Base-by-base conservation (phyloP, 2,329 filamentous ascomycete species). In the Coniochaeta sp. region DNA sequence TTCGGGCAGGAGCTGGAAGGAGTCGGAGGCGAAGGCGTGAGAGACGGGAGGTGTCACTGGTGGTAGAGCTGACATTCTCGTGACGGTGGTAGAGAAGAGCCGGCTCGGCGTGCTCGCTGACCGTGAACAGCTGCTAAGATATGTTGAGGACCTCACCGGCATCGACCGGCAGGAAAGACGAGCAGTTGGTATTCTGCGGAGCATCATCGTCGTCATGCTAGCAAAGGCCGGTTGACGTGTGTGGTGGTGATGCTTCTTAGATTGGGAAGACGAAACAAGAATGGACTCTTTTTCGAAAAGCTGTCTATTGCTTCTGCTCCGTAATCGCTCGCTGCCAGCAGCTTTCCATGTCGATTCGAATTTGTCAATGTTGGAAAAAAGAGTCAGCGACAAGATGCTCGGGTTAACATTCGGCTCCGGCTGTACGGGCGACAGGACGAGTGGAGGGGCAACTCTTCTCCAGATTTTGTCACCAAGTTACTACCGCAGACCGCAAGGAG, bases 1-100 rank as follows among this genome's bases (percentile, higher is more conserved):
- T 65, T 92, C 90, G 44, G 91, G 82, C 0, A 97, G 82, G 16
- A 97, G 82, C 72, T 97, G 93, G 76, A 93, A 97, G 31, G 89
- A 84, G 70, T 96, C 91, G 61, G 89, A 85, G 0, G 89, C 80
- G 2, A 86, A 76, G 9, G 79, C 74, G 22, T 79, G 77, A 17
- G 87, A 86, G 26, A 90, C 73, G 17, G 87, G 85, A 26, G 86
- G 85, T 17, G 83, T 71, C 50, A 87, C 82, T 14, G 83, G 70
- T 54, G 80, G 79, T 0, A 76, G 67, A 2, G 79, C 71, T 24
- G 79, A 75, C 83, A 89, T 87, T 68, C 74, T 77, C 61, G 66
- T 68, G 17, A 66, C 63, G n/a, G 73, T 74, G 55, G 76, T 76
- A 47, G 81, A 70, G 17, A 74, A 68, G 61, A 74, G 67, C 40